Evolutionary conservation across 1,284 basidiomycete species (phyloP).

Genomic region (Anthracocystis walkeri): DNA sequence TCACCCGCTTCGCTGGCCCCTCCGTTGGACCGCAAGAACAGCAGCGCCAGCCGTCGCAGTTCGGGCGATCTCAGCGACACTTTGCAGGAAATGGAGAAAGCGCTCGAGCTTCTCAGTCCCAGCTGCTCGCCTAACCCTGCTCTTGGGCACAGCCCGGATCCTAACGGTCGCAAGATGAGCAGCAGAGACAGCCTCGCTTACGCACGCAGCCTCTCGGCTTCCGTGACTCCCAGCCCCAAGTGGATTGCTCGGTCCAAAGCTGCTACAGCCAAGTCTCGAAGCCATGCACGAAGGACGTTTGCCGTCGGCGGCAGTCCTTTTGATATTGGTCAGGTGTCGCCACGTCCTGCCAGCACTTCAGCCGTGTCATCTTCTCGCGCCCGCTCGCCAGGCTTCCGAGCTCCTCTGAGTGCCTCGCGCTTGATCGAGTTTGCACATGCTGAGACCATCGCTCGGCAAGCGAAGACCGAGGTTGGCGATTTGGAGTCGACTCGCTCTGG

Average conservation of each 20-base stretch:
- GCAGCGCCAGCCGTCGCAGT: constrained; percentile 42
- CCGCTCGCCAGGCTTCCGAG: constrained; percentile 29
- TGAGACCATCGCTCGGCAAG: constrained; percentile 16
- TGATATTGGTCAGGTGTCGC: constrained; percentile 33
- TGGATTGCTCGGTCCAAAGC: constrained; percentile 51
- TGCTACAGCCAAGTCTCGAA: constrained; percentile 23
- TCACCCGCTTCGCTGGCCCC: constrained; percentile 34
- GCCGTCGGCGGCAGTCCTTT: constrained; percentile 28
- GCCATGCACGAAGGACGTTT: constrained; percentile 25
- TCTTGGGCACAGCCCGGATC: constrained; percentile 25
- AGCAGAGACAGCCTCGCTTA: constrained; percentile 56
- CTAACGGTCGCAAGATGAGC: constrained; percentile 34
- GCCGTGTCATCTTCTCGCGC: constrained; percentile 27
- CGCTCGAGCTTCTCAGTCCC: constrained; percentile 56
- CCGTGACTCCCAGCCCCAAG: constrained; percentile 58
- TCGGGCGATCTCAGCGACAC: constrained; percentile 49
- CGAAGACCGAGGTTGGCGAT: constrained; percentile 22
- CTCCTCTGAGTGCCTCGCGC: constrained; percentile 44
- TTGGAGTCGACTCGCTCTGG: constrained; percentile 17
- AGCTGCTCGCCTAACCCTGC: constrained; percentile 43
- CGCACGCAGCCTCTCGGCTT: constrained; percentile 55
- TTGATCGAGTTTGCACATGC: constrained; percentile 31
- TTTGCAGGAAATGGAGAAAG: constrained; percentile 56
- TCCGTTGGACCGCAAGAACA: constrained; percentile 21
- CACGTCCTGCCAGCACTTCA: constrained; percentile 50